These are phyloP conservation scores for Hortiboletus flavorubellus DNA, from an alignment of 768 basidiomycete species.

Conservation along the genomic window DNA sequence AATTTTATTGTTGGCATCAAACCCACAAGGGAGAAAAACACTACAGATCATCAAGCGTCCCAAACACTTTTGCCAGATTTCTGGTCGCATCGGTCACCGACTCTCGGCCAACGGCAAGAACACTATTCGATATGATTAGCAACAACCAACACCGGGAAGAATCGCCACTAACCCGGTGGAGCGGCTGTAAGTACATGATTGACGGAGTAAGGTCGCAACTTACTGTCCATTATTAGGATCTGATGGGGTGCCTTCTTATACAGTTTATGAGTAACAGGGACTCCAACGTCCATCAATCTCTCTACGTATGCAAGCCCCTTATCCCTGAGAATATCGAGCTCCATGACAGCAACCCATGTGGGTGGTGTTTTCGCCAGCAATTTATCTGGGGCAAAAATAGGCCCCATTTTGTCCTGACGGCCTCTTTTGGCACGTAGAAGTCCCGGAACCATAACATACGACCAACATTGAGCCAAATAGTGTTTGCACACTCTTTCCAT, in stretches of 20 bases:
- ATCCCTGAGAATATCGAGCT: slow-evolving; percentile 65
- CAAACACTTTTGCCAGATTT: slow-evolving; percentile 35
- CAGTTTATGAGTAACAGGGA: slow-evolving; percentile 50
- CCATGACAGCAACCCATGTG: slow-evolving; percentile 65
- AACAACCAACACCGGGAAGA: neutral
- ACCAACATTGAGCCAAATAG: slow-evolving; percentile 57
- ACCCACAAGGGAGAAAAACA: neutral
- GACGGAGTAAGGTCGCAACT: slow-evolving; percentile 18
- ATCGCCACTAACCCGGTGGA: slow-evolving; percentile 21
- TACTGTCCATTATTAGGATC: slow-evolving; percentile 74
- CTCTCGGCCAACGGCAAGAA: slow-evolving; percentile 35
- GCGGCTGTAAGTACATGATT: neutral
- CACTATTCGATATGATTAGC: slow-evolving; percentile 29
- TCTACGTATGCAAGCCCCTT: slow-evolving; percentile 67
- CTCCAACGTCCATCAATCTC: slow-evolving; percentile 51
- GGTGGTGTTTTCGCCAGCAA: slow-evolving; percentile 49
- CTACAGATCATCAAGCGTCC: slow-evolving; percentile 9
- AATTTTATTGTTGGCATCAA: neutral
- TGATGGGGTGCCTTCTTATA: slow-evolving; percentile 70
- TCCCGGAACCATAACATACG: slow-evolving; percentile 75
- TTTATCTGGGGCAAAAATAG: slow-evolving; percentile 62
- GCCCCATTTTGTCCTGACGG: slow-evolving; percentile 67
- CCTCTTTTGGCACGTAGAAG: slow-evolving; percentile 63
- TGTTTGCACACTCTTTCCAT: slow-evolving; percentile 59
- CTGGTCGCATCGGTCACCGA: slow-evolving; percentile 37